These are phyloP conservation scores for Triangularia setosa DNA, from an alignment of 2,329 filamentous ascomycete genomes.

Conservation along the genomic window DNA sequence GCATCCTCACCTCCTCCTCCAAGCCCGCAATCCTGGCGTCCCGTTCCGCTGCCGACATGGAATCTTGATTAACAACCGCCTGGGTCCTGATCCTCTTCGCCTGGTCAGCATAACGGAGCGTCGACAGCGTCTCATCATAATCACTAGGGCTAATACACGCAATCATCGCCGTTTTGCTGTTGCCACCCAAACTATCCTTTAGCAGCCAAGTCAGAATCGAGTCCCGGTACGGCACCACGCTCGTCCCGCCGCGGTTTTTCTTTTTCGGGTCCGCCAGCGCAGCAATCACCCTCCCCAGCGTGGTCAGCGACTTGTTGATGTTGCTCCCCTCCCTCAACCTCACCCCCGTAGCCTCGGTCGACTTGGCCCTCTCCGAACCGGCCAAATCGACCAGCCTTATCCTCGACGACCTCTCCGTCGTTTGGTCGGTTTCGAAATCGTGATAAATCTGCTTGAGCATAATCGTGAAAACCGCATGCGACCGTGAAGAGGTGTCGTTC, in stretches of 20 bases:
- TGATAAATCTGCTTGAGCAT: constrained; percentile 98
- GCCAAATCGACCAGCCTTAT: constrained; percentile 94
- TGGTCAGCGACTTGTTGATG: constrained; percentile 98
- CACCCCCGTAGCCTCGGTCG: constrained; percentile 89
- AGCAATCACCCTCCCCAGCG: constrained; percentile 90
- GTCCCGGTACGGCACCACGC: constrained; percentile 85
- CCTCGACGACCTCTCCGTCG: constrained; percentile 87
- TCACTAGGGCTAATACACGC: constrained; percentile 93
- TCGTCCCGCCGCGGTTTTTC: constrained; percentile 39
- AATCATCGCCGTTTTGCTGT: constrained; percentile 99
- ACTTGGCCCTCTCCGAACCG: constrained; percentile 89
- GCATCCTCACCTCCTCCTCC: constrained; percentile 84
- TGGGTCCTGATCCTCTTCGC: constrained; percentile 95
- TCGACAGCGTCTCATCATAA: constrained; percentile 95
- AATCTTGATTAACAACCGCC: constrained; percentile 84
- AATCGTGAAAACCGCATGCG: constrained; percentile 96
- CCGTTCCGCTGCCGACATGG: constrained; percentile 84
- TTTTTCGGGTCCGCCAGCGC: constrained; percentile 77
- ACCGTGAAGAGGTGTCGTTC: constrained; percentile 97
- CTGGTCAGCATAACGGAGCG: constrained; percentile 93
- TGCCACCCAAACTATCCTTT: constrained; percentile 92
- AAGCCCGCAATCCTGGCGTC: constrained; percentile 93
- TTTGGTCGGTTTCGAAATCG: constrained; percentile 95
- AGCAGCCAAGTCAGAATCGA: constrained; percentile 80
- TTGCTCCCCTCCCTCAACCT: constrained; percentile 92